Conservation (phyloP, 495 filamentous ascomycete species). For the Tirmania nivea region DNA sequence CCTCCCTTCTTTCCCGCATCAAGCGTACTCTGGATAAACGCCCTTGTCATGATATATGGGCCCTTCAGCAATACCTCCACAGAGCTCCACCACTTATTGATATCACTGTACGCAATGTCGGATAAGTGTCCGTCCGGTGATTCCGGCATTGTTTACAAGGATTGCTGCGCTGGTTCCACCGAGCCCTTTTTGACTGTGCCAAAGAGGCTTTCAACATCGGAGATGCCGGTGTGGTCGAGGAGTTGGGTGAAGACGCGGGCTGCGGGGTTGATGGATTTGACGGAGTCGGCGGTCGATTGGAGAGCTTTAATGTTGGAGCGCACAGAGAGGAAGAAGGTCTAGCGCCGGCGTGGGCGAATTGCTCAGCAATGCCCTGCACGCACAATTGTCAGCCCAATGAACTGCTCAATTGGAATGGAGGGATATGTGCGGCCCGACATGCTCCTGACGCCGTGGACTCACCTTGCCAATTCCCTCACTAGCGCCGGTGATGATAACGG, state of each 20-base stretch:
- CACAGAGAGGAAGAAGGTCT: slow-evolving; percentile 25
- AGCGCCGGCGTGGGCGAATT: slow-evolving; percentile 24
- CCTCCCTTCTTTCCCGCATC: slow-evolving; percentile 8
- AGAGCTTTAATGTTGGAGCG: slow-evolving; percentile 16
- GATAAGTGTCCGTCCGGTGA: slow-evolving; percentile 6
- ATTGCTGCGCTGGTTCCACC: slow-evolving; percentile 24
- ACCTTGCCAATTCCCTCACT: slow-evolving; percentile 25
- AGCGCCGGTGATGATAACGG: slow-evolving; percentile 27
- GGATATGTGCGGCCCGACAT: background rate
- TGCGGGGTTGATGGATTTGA: slow-evolving; percentile 16
- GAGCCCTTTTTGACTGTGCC: slow-evolving; percentile 18
- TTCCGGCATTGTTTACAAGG: slow-evolving; percentile 27
- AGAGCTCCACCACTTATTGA: background rate
- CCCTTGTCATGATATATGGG: slow-evolving; percentile 21
- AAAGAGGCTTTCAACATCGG: slow-evolving; percentile 20
- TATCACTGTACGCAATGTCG: slow-evolving; percentile 14
- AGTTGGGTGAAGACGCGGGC: slow-evolving; percentile 19
- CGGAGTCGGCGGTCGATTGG: slow-evolving; percentile 15
- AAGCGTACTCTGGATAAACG: slow-evolving; percentile 20
- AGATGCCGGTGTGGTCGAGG: slow-evolving; percentile 19
- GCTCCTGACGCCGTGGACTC: slow-evolving; percentile 2
- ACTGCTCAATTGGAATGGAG: background rate
- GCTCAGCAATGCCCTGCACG: slow-evolving; percentile 21
- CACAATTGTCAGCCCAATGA: background rate
- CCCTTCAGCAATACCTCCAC: slow-evolving; percentile 28